Conservation (phyloP, 2,329 filamentous ascomycete species). For the Tolypocladium pustulatum region DNA sequence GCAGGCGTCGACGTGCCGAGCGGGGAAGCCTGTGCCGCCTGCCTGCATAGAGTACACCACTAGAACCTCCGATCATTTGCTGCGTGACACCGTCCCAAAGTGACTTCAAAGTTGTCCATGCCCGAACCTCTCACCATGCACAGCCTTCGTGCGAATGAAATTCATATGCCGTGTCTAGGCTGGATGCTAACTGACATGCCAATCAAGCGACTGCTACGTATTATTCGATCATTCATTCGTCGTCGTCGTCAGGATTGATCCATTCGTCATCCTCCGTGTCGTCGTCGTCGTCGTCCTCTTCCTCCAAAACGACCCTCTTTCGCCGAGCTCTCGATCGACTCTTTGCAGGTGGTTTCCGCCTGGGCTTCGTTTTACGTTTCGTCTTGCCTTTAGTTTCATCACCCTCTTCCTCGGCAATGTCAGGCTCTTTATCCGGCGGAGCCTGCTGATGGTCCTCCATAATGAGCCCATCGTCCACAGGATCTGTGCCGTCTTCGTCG, state of each 20-base stretch:
- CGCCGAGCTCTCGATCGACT: not conserved
- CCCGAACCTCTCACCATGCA: no score
- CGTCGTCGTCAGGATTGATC: not conserved
- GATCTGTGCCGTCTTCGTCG: constrained; percentile 29
- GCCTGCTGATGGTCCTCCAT: constrained; percentile 18
- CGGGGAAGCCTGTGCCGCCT: no score
- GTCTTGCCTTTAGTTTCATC: not conserved
- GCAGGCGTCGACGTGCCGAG: no score
- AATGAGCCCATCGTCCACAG: constrained; percentile 20
- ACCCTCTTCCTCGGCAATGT: not conserved
- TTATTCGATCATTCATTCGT: not conserved
- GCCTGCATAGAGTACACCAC: no score
- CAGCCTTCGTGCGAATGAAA: no score
- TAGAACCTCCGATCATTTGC: no score
- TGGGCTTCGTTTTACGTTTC: not conserved
- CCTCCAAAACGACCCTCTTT: not conserved
- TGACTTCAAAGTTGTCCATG: not conserved
- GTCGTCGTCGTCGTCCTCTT: constrained; percentile 3
- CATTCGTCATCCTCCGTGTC: constrained; percentile 5
- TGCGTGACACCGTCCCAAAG: not conserved
- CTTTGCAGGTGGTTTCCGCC: not conserved
- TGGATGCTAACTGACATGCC: no score
- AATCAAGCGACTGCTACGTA: no score
- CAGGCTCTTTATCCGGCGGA: not conserved
- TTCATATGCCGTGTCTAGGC: no score